Percentiles rank a stretch among this genome's conserved stretches.
Evolutionary conservation across 345 rosid genomes (phyloP).

Genomic region (Linum trigynum): DNA sequence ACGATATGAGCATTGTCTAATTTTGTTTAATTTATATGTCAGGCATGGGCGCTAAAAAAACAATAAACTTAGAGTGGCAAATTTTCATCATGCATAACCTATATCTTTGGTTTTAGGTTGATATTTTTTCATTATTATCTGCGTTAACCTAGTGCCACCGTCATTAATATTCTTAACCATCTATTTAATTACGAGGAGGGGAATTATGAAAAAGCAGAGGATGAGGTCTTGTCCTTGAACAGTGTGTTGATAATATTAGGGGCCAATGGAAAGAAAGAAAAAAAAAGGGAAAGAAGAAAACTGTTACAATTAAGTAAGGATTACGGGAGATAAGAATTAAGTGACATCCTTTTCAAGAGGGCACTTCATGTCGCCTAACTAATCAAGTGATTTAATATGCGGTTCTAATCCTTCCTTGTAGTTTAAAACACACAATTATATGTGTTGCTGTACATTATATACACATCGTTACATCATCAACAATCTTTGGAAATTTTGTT

Average conservation of each 20-base stretch:
- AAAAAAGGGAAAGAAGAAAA: not conserved
- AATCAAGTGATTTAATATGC: conserved; percentile 24
- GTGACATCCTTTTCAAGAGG: conserved; percentile 45
- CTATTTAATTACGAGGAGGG: not conserved
- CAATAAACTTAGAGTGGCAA: too few relatives aligned
- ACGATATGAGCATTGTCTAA: conserved; percentile 18
- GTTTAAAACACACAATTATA: not conserved
- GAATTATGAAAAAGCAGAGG: conserved; percentile 3
- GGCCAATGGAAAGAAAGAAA: not conserved
- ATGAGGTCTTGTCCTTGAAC: conserved; percentile 22
- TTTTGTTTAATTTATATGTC: conserved; percentile 17
- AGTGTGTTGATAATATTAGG: not conserved
- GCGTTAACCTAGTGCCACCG: conserved; percentile 28
- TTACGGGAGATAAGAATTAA: conserved; percentile 34
- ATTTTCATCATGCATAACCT: conserved; percentile 4
- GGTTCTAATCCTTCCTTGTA: not conserved
- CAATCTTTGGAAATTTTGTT: not conserved
- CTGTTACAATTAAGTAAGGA: conserved; percentile 23
- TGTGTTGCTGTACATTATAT: not conserved
- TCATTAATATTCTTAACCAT: conserved; percentile 19
- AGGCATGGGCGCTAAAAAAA: too few relatives aligned
- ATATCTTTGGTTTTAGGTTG: not conserved
- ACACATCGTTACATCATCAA: conserved; percentile 1
- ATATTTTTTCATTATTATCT: not conserved
- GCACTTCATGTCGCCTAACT: conserved; percentile 37